A percentile compares a stretch with the other conserved stretches of the same genome.
Conservation (phyloP, 805 yeast species). For the Danielozyma ontarioensis region DNA sequence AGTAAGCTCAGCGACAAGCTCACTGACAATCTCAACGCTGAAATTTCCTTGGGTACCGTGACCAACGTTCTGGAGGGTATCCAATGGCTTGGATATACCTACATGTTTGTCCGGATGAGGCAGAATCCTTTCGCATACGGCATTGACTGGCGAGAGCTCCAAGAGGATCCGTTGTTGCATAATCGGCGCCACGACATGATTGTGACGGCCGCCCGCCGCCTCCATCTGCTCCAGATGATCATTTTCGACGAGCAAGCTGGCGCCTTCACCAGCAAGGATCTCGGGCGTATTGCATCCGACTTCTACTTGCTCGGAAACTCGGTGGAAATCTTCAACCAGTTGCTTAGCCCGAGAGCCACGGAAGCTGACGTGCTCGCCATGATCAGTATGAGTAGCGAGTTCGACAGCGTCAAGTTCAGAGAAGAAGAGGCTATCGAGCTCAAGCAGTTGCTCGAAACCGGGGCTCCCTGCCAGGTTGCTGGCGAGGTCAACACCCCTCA, state of each 20-base stretch:
- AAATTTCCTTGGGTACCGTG: constrained; percentile 90
- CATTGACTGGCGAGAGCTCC: constrained; percentile 78
- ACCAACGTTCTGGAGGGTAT: constrained; percentile 93
- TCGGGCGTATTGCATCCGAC: constrained; percentile 93
- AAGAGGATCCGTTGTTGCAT: constrained; percentile 75
- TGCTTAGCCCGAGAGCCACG: constrained; percentile 77
- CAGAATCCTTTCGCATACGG: constrained; percentile 93
- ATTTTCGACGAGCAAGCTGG: constrained; percentile 82
- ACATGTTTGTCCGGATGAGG: constrained; percentile 88
- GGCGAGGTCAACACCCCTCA: constrained; percentile 70
- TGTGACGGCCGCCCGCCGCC: constrained; percentile 68
- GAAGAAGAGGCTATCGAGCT: constrained; percentile 84
- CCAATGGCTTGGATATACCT: constrained; percentile 97
- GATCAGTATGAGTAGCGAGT: constrained; percentile 89
- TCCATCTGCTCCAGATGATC: constrained; percentile 90
- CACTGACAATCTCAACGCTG: constrained; percentile 93
- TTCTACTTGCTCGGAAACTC: constrained; percentile 82
- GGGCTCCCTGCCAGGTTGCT: constrained; percentile 77
- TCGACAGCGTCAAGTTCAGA: constrained; percentile 82
- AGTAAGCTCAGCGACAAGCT: constrained; percentile 71
- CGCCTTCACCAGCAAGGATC: constrained; percentile 76
- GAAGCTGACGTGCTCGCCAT: constrained; percentile 89
- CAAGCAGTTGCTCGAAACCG: constrained; percentile 49
- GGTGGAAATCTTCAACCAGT: constrained; percentile 82
- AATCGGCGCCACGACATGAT: constrained; percentile 74